Evolutionary conservation across 1,139 yeast species (phyloP).

Genomic region (Yamadazyma pseudoaaseri): DNA sequence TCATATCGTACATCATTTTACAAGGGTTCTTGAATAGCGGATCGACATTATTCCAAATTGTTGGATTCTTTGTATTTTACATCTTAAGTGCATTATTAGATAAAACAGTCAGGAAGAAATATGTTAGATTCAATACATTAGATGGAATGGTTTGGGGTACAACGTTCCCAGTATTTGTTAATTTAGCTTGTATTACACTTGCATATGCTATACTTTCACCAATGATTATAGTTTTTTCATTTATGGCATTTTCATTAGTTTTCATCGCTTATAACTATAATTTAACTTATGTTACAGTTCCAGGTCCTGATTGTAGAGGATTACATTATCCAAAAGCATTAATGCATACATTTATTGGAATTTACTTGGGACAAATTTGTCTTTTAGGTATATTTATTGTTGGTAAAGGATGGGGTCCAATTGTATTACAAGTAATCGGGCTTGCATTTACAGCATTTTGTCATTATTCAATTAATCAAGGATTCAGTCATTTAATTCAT

Average conservation of each 20-base stretch:
- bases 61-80: conserved; percentile 67
- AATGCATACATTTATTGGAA: conserved; percentile 83
- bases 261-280: conserved; percentile 82
- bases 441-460: conserved; percentile 62
- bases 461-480: conserved; percentile 58
- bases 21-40: conserved; percentile 86
- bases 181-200: conserved; percentile 75
- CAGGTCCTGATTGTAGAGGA: conserved; percentile 75
- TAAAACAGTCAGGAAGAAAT: conserved; percentile 82
- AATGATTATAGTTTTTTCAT: conserved; percentile 61
- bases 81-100: conserved; percentile 70
- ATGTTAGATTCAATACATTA: conserved; percentile 65
- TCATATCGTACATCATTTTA: conserved; percentile 65
- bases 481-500: conserved; percentile 62
- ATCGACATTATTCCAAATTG: conserved; percentile 77
- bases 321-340: conserved; percentile 84
- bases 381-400: conserved; percentile 81
- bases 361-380: conserved; percentile 85
- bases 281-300: conserved; percentile 64
- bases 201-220: conserved; percentile 87
- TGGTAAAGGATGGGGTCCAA: conserved; percentile 95
- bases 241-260: conserved; percentile 64
- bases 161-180: conserved; percentile 78
- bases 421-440: conserved; percentile 69
- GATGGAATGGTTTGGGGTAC: conserved; percentile 83